phyloP scores from a whole-genome alignment of 176 grass and related monocot genomes.

The Urochloa ruziziensis region DNA sequence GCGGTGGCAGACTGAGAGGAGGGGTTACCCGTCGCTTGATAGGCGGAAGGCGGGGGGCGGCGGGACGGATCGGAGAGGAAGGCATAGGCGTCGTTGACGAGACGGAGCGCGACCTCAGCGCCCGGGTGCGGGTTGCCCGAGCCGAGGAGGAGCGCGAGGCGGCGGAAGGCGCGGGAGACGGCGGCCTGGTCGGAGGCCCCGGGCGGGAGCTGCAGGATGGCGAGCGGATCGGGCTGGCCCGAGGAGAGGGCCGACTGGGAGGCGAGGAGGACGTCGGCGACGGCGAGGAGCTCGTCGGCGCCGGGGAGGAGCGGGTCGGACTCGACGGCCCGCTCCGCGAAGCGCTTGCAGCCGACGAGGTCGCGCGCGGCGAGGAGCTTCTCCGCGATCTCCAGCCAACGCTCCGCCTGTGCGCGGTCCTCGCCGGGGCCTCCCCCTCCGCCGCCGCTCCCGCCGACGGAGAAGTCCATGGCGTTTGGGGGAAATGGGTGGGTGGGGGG shows the following conservation, averaged over 20 bases:
- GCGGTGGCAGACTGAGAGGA: conserved; percentile 1
- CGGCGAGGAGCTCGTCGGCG: conserved; percentile 82
- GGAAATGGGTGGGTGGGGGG: background rate
- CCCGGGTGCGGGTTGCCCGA: conserved; percentile 38
- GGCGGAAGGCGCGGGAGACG: conserved; percentile 50
- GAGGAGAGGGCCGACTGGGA: conserved; percentile 49
- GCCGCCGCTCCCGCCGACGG: conserved; percentile 20
- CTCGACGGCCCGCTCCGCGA: conserved; percentile 87
- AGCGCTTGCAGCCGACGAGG: conserved; percentile 91
- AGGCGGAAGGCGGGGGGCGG: conserved; percentile 21
- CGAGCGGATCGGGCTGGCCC: conserved; percentile 46
- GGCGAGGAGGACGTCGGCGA: conserved; percentile 89
- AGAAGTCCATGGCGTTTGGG: conserved; percentile 43
- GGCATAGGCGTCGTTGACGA: conserved; percentile 52
- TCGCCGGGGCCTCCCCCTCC: conserved; percentile 14
- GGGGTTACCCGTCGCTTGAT: background rate
- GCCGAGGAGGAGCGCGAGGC: conserved; percentile 60
- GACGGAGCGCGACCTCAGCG: conserved; percentile 40
- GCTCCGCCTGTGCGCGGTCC: conserved; percentile 55
- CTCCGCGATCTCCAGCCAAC: conserved; percentile 77
- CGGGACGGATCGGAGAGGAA: conserved; percentile 46
- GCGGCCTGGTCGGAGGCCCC: conserved; percentile 22
- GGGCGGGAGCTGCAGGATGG: conserved; percentile 61
- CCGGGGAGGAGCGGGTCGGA: conserved; percentile 79
- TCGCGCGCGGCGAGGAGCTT: conserved; percentile 76